Percentiles rank a stretch among this genome's conserved stretches.
Evolutionary conservation across 1,284 basidiomycete genomes (phyloP).

Genomic region (Coniferiporia weirii): DNA sequence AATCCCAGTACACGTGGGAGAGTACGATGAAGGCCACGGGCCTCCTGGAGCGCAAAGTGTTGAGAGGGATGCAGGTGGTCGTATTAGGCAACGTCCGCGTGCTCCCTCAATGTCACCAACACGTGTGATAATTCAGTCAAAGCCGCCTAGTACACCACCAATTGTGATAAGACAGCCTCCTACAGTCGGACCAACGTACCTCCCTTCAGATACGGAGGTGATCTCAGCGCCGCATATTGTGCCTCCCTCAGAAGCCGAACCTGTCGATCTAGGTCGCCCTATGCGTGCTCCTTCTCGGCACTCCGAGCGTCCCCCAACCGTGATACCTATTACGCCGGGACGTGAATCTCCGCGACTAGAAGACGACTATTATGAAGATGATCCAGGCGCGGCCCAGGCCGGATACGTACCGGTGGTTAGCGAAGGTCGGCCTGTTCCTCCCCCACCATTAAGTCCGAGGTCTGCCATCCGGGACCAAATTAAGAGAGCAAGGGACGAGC

Average conservation of each 20-base stretch:
- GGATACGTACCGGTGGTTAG: not conserved
- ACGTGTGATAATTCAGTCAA: slow-evolving; percentile 5
- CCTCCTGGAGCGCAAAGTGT: not conserved
- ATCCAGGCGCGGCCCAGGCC: not conserved
- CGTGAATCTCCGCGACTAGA: not conserved
- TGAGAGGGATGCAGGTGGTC: not conserved
- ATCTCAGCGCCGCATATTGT: not conserved
- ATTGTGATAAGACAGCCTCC: not conserved
- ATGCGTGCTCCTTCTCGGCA: not conserved
- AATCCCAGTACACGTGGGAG: not conserved
- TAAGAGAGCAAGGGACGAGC: not conserved
- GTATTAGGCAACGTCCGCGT: not conserved
- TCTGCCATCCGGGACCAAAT: not conserved
- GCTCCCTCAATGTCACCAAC: not conserved
- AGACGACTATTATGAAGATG: not conserved
- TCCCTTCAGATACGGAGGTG: not conserved
- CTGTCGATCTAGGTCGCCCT: not conserved
- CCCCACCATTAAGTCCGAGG: not conserved
- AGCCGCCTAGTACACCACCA: slow-evolving; percentile 8
- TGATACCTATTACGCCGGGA: not conserved
- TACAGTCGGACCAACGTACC: not conserved
- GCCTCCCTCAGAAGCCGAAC: not conserved
- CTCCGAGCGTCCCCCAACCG: not conserved
- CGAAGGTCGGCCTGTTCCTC: not conserved
- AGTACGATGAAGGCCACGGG: not conserved